Conservation (phyloP, 169 alveolate species). For the Eimeria mitis region DNA sequence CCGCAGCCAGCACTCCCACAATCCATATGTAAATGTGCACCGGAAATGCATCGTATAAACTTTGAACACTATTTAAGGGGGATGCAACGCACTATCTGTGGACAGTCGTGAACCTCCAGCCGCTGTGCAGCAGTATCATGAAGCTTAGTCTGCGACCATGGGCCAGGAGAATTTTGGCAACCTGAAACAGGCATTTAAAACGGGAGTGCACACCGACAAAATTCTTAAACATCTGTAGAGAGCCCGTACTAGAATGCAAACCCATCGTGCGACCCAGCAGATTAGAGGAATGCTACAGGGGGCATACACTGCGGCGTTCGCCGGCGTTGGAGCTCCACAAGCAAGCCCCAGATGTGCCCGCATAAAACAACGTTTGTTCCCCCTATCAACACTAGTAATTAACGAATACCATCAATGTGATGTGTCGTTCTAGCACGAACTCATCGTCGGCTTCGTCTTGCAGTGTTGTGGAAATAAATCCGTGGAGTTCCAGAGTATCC, state of each 20-base stretch:
- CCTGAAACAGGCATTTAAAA: too few species aligned
- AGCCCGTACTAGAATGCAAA: not conserved
- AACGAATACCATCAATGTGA: not conserved
- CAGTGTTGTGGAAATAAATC: too few species aligned
- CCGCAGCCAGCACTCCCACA: not conserved
- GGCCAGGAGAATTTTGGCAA: too few species aligned
- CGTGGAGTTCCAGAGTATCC: too few species aligned
- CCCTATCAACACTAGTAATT: not conserved
- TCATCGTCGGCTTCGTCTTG: not conserved
- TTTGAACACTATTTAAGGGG: not conserved
- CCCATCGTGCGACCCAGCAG: too few species aligned
- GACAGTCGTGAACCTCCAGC: too few species aligned
- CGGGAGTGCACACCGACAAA: not conserved
- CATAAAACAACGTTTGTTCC: not conserved
- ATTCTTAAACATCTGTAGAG: not conserved
- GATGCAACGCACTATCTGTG: not conserved
- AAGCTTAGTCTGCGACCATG: not conserved
- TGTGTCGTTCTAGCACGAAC: not conserved
- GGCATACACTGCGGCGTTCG: not conserved
- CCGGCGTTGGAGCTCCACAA: not conserved
- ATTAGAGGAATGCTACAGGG: too few species aligned
- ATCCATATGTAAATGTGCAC: not conserved
- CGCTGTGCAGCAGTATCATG: too few species aligned
- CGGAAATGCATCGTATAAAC: not conserved
- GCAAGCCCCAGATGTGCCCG: too few species aligned